Evolutionary conservation across 768 basidiomycete genomes (phyloP), one percentile per base, ranked within the genome.

Genomic region (Panus rudis): DNA sequence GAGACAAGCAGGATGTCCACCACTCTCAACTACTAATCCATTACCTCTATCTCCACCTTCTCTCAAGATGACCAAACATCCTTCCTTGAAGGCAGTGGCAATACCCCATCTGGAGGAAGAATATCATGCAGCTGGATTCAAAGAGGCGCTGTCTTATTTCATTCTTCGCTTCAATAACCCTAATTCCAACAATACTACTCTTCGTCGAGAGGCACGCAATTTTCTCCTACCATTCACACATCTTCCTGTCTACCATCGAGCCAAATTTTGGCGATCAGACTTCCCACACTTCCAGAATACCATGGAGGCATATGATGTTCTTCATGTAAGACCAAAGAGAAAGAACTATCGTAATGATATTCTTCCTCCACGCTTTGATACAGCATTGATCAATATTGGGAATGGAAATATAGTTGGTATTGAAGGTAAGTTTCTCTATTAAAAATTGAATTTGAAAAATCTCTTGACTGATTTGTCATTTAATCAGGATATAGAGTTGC

Each of bases 311-410:
- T 32, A 57, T 6, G 65, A 69, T 43, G 41, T 55, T 14, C 48
- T 65, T 6, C 63, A 70, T 51, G 56, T 48, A 4, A 39, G 59
- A 27, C 63, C 64, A 3, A 22, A 12, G 52, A 52, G 22, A n/a
- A 16, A 2, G 14, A 49, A 60, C 37, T 45, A 38, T 11, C 45
- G 47, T 6, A 45, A 52, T 0, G 37, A 43, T 2, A 5, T 16
- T 0, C 41, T 59, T 22, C 57, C 57, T 3, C 58, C 45, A 1
- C 47, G 61, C 2, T 71, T 69, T 52, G 68, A 72, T 46, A 68
- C 60, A 2, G 62, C 47, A 1, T 45, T 67, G 6, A 45, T 63
- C 26, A 56, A 42, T 22, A 32, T 21, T 22, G 41, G 41, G 13
- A 20, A 28, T 26, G 41, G 24, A n/a, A 16, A 41, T 12, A 13